These are phyloP conservation scores for Cucumis sativus DNA, from an alignment of 306 rosid genomes.

Conservation along the genomic window Cucumber_9930_V3 NC_026657.2:32140501-32141000, in stretches of 20 bases:
- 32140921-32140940: slow-evolving; percentile 71
- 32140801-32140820: slow-evolving; percentile 85
- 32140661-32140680: slow-evolving; percentile 78
- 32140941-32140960: slow-evolving; percentile 38
- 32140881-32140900: slow-evolving; percentile 59
- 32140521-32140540: slow-evolving; percentile 79
- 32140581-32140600: slow-evolving; percentile 81
- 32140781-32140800: slow-evolving; percentile 65
- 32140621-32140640: slow-evolving; percentile 61
- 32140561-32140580: slow-evolving; percentile 56
- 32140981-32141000: slow-evolving; percentile 39
- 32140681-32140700: slow-evolving; percentile 84
- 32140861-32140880: slow-evolving; percentile 55
- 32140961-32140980: slow-evolving; percentile 63
- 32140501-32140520: slow-evolving; percentile 82
- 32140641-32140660: slow-evolving; percentile 43
- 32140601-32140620: slow-evolving; percentile 86
- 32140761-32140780: slow-evolving; percentile 51
- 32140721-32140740: slow-evolving; percentile 69
- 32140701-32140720: slow-evolving; percentile 67
- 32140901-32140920: slow-evolving; percentile 91
- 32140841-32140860: slow-evolving; percentile 72
- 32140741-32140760: slow-evolving; percentile 66
- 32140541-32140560: slow-evolving; percentile 55
- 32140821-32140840: slow-evolving; percentile 77